Conservation (phyloP, 805 yeast genomes). For the Deakozyma indianensis region DNA sequence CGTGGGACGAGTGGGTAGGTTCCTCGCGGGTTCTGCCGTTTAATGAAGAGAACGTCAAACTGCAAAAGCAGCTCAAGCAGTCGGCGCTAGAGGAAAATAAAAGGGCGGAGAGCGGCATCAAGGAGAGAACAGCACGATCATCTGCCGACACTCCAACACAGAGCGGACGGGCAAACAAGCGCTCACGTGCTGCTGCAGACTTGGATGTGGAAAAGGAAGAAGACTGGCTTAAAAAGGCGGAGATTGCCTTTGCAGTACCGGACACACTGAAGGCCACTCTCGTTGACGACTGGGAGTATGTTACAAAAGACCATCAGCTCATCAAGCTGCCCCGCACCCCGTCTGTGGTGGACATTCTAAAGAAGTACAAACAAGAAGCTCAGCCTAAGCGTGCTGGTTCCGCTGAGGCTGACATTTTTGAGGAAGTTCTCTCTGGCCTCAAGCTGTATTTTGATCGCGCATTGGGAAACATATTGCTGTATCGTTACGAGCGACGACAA, state of each 20-base stretch:
- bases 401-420: slow-evolving; percentile 35
- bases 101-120: slow-evolving; percentile 5
- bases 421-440: slow-evolving; percentile 62
- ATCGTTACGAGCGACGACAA: slow-evolving; percentile 68
- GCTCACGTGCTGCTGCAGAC: slow-evolving; percentile 8
- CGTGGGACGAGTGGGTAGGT: slow-evolving; percentile 96
- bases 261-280: slow-evolving; percentile 51
- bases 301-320: slow-evolving; percentile 67
- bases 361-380: slow-evolving; percentile 30
- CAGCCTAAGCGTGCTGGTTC: slow-evolving; percentile 9
- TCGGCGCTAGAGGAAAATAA: slow-evolving; percentile 26
- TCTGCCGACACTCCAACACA: slow-evolving; percentile 8
- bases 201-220: slow-evolving; percentile 23
- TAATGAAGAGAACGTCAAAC: slow-evolving; percentile 50
- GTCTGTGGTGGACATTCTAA: slow-evolving; percentile 39
- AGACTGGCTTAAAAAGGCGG: slow-evolving; percentile 25
- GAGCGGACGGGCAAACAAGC: slow-evolving; percentile 2
- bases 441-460: slow-evolving; percentile 60
- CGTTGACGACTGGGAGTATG: slow-evolving; percentile 88
- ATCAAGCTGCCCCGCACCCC: slow-evolving; percentile 48
- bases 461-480: slow-evolving; percentile 52
- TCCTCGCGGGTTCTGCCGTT: slow-evolving; percentile 50
- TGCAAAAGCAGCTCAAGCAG: slow-evolving; percentile 45
- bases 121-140: slow-evolving; percentile 8
- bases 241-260: slow-evolving; percentile 46